A percentile compares a stretch with the other conserved stretches of the same genome.
These are phyloP conservation scores for Blastomyces emzantsi DNA, from an alignment of 2,329 filamentous ascomycete species.

Conservation along the genomic window DNA sequence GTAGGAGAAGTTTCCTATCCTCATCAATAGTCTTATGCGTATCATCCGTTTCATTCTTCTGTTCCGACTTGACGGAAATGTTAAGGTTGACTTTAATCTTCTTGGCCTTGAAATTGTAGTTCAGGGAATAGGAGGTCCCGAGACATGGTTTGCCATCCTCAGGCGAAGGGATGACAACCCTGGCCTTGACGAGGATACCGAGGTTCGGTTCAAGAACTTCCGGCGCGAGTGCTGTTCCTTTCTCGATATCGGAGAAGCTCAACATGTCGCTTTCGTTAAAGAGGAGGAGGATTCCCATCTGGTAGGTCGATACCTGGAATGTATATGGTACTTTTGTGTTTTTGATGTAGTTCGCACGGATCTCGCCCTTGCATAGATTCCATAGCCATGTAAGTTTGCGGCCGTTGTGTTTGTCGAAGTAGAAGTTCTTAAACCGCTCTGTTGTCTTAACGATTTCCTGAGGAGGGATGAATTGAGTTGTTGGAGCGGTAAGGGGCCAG, in stretches of 20 bases:
- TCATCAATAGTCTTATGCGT: conserved; percentile 99
- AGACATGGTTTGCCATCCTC: conserved; percentile 66
- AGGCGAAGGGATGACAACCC: conserved; percentile 66
- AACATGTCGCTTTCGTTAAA: conserved; percentile 89
- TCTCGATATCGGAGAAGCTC: conserved; percentile 78
- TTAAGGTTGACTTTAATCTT: conserved; percentile 97
- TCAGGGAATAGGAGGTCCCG: conserved; percentile 72
- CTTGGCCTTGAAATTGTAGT: conserved; percentile 96
- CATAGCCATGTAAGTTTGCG: conserved; percentile 97
- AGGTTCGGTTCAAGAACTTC: conserved; percentile 84
- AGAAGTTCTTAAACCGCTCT: conserved; percentile 82
- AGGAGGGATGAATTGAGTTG: conserved; percentile 80
- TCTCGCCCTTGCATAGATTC: conserved; percentile 96
- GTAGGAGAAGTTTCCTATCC: conserved; percentile 89
- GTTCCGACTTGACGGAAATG: conserved; percentile 85
- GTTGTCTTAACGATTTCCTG: conserved; percentile 76
- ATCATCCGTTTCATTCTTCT: conserved; percentile 92
- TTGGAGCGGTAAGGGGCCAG: conserved; percentile 85
- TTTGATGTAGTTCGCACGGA: conserved; percentile 89
- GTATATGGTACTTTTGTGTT: conserved; percentile 84
- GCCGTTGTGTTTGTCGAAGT: conserved; percentile 92
- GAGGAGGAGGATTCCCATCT: conserved; percentile 90
- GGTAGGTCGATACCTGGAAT: conserved; percentile 94
- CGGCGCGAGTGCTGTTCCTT: conserved; percentile 65
- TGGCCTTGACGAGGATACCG: conserved; percentile 82